Evolutionary conservation across 2,329 filamentous ascomycete species (phyloP).

Genomic region (Immersiporthe knoxdaviesiana): DNA sequence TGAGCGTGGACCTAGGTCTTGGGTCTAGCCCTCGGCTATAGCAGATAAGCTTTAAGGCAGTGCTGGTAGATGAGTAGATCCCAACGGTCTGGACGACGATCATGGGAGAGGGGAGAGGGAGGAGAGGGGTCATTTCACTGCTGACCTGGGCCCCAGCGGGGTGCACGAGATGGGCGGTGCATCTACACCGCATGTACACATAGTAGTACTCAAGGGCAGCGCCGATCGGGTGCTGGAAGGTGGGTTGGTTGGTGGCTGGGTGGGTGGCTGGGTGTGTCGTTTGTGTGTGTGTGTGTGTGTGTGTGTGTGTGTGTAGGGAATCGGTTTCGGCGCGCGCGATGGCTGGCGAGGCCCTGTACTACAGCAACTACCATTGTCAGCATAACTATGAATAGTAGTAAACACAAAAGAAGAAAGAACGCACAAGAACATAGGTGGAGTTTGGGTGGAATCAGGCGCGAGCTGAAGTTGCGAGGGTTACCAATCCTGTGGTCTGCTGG

Average conservation of each 20-base stretch:
- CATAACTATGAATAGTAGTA: not conserved
- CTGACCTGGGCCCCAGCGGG: not conserved
- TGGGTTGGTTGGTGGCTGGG: not conserved
- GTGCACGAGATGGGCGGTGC: not conserved
- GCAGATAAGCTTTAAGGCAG: constrained; percentile 4
- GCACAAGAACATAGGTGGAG: not conserved
- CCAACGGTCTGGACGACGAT: constrained; percentile 1
- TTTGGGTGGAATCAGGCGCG: not conserved
- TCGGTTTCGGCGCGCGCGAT: not conserved
- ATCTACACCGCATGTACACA: not conserved
- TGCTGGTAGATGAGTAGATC: not conserved
- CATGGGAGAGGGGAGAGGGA: not conserved
- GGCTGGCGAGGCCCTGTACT: not conserved
- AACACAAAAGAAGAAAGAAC: not conserved
- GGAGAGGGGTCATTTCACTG: not conserved
- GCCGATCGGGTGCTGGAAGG: not conserved
- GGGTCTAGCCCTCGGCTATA: constrained; percentile 10
- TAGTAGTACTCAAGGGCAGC: not conserved
- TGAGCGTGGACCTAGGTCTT: constrained; percentile 2
- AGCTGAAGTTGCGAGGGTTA: not conserved
- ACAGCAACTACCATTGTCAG: not conserved
- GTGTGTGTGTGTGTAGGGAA: not conserved
- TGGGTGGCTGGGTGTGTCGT: no score
- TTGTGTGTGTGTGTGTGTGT: no score
- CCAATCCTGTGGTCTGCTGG: not conserved